Base-by-base conservation (phyloP, 2,329 filamentous ascomycete genomes). In the Clarireedia monteithiana region DNA sequence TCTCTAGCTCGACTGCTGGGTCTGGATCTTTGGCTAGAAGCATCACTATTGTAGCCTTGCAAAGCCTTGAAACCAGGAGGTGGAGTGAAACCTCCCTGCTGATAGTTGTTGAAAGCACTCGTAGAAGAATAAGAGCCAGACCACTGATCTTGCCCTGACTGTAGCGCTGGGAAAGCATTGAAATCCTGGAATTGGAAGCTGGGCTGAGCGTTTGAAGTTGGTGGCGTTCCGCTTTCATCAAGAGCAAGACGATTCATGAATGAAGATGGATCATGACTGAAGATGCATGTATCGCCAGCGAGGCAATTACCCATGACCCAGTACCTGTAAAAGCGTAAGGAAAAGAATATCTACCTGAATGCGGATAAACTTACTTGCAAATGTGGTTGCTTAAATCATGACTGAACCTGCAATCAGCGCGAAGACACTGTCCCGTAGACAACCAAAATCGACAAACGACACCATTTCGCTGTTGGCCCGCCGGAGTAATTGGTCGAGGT, bases 391-490 rank as follows among this genome's bases (percentile, higher is more conserved):
- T 95, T 46, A 96, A 80, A 70, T 99, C 92, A 71, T 99, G 94
- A 64, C 91, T 96, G 72, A 97, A 99, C 57, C 92, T 86, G 71
- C 94, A 99, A 72, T 99, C 94, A 58, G 92, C 92, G 58, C 94
- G 84, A 53, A 96, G 84, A 70, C 94, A 99, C 71, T 94, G 89
- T n/a, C 94, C 94, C 6, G 88, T 95, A 9, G 91, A 92, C 61
- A 99, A 77, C 77, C 91, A 97, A 71, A 97, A 99, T 73, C 96
- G 95, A 81, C 94, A 99, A 44, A 97, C 89, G 40, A 96, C 86
- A 26, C 90, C 87, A 60, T 88, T 90, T 70, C 91, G 92, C 64
- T 86, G 80, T 67, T 88, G 85, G 24, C 83, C 81, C 24, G 83
- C 82, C 2, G 92, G 91, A 0, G 91, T 95, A 7, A 81, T 76